Conservation (phyloP, 768 basidiomycete species). For the Rhizopogon roseolus region DNA sequence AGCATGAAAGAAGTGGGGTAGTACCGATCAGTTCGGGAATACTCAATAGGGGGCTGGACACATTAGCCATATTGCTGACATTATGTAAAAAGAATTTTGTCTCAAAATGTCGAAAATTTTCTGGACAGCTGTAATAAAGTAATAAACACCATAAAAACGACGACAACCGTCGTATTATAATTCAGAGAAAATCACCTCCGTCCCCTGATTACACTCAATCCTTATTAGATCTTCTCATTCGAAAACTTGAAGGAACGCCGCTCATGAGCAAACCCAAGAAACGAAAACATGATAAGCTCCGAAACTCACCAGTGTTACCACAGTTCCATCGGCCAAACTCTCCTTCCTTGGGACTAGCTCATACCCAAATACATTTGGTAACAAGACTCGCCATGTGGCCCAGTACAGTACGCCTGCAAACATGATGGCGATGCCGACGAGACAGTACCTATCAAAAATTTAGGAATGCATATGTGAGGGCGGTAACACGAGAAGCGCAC, state of each 20-base stretch:
- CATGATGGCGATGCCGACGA: slow-evolving; percentile 49
- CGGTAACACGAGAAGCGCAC: slow-evolving; percentile 14
- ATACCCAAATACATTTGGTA: slow-evolving; percentile 47
- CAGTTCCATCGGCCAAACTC: slow-evolving; percentile 45
- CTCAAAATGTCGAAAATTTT: too few species aligned
- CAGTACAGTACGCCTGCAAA: slow-evolving; percentile 45
- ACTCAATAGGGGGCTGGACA: too few species aligned
- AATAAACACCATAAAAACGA: too few species aligned
- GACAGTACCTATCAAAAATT: slow-evolving; percentile 36
- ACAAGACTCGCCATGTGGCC: slow-evolving; percentile 46
- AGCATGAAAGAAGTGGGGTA: too few species aligned
- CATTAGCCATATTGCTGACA: too few species aligned
- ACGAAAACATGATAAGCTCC: not conserved
- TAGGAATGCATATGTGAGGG: not conserved
- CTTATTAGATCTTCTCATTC: not conserved
- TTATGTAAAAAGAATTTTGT: too few species aligned
- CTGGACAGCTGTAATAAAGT: too few species aligned
- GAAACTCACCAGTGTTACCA: slow-evolving; percentile 43
- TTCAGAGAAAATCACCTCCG: too few species aligned
- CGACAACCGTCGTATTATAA: too few species aligned
- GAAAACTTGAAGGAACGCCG: slow-evolving; percentile 1
- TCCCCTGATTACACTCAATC: too few species aligned
- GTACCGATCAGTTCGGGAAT: too few species aligned
- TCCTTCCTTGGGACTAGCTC: slow-evolving; percentile 46
- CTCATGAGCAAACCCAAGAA: not conserved